Conservation (phyloP, 2,329 filamentous ascomycete species). For the Pseudogymnoascus sp. region DNA sequence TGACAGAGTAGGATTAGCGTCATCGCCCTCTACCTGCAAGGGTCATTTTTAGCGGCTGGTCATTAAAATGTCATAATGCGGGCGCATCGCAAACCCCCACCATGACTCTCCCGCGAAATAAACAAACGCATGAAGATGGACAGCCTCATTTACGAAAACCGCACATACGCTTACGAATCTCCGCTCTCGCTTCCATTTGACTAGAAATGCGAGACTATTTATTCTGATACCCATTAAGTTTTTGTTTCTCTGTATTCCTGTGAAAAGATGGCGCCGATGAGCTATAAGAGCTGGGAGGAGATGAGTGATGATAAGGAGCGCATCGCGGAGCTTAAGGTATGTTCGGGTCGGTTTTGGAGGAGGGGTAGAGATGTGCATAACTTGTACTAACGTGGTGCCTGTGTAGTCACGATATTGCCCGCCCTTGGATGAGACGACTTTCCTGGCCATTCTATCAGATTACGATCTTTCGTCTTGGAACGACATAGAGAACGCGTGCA, state of each 20-base stretch:
- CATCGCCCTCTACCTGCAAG: not conserved
- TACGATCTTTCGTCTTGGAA: slow-evolving; percentile 52
- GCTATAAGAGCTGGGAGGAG: not conserved
- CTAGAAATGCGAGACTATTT: not conserved
- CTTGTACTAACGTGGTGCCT: not conserved
- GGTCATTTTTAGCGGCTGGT: not conserved
- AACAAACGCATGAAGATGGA: slow-evolving; percentile 1
- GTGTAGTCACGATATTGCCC: slow-evolving; percentile 62
- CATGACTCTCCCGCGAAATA: not conserved
- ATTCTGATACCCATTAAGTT: not conserved
- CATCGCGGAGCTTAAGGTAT: not conserved
- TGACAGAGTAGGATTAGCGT: not conserved
- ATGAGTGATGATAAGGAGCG: not conserved
- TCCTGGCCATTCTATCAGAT: slow-evolving; percentile 69
- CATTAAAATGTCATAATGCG: slow-evolving; percentile 7
- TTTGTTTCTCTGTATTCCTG: not conserved
- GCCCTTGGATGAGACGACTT: slow-evolving; percentile 67
- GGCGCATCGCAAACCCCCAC: slow-evolving; percentile 2
- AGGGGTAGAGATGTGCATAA: not conserved
- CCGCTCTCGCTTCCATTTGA: not conserved
- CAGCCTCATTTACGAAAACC: not conserved
- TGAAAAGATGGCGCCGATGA: not conserved
- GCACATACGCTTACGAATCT: slow-evolving; percentile 3
- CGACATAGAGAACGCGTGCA: slow-evolving; percentile 46
- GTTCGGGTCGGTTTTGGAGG: not conserved